Base-by-base conservation (phyloP, 768 basidiomycete genomes). In the Pulveroboletus sp. region DNA sequence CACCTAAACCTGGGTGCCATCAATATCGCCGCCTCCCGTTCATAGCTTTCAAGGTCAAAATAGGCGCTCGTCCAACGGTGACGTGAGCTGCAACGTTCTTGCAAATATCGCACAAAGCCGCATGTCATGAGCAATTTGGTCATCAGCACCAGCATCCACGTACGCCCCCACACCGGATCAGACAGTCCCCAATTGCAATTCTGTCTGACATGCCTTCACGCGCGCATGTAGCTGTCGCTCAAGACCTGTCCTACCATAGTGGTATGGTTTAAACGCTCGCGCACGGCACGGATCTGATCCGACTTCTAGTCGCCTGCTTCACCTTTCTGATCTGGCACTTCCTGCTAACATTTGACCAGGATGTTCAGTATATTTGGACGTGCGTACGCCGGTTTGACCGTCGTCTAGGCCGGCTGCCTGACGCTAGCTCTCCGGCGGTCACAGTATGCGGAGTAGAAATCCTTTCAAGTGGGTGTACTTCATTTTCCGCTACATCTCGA, bases 301-400 rank as follows among this genome's bases (percentile, higher is more conserved):
- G 9, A 36, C 13, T 1, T 0, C 17, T 28, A 63, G 60, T 59
- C 5, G 49, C 54, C 35, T 46, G 49, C 3, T 39, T 61, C 2
- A 24, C 57, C 1, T n/a, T 61, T 35, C 30, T 61, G 11, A 27
- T 51, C 18, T 61, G 59, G 60, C 26, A 50, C 17, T 36, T 24
- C 7, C 3, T 63, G 6, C 9, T 54, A 8, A 60, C 52, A 9
- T 24, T 64, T 1, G 57, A 54, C 13, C 47, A 67, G 14, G 63
- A 65, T 43, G 50, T 57, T 35, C 36, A 44, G 1, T 63, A 46
- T 17, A 50, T 67, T 21, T 63, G 54, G 65, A 38, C 41, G 57
- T 70, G 26, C 58, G 70, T 44, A 17, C 8, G 8, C 21, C 3
- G 24, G 37, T 37, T 8, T 39, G 21, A 7, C 13, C 14, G 39